Base-by-base conservation (phyloP, 805 yeast genomes). In the Torulaspora delbrueckii region DNA sequence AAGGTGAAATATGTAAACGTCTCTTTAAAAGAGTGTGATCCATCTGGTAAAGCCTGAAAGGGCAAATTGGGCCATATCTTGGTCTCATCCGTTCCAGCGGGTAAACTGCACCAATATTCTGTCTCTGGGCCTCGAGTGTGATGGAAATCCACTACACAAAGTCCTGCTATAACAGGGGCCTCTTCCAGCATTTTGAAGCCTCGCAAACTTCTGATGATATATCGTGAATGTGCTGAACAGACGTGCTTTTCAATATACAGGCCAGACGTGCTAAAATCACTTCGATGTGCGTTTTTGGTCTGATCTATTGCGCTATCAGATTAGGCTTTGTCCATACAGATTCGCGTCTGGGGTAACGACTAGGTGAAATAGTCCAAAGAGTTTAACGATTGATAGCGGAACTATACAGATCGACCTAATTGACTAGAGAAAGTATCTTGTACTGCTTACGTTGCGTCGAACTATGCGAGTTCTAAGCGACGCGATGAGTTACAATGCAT, bases 11-110 rank as follows among this genome's bases (percentile, higher is more conserved):
- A 87, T 19, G 96, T 83, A 59, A 90, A 88, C 0, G 96, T 89
- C 64, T 93, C 98, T 61, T 89, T 95, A 60, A 82, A 91, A 18
- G 90, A 74, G 63, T 93, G 99, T 2, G 95, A 83, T 4, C 98
- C 98, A 66, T 93, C 99, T 0, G 99, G 98, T 18, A 93, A 69
- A 1, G 96, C 95, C 62, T 90, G 97, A 60, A 93, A 93, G 2
- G 99, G 95, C 34, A 93, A 67, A 58, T 83, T 81, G 8, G 93
- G 89, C 90, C 96, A 93, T 14, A 84, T 67, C 3, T 67, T 57
- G 5, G 50, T 36, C 1, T 74, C 59, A 28, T 59, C 50, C 12
- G 64, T 56, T 23, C 60, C 60, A 34, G 68, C 65, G 1, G 74
- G 71, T 22, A 60, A 45, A 3, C 81, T 79, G 16, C 82, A 74